Evolutionary conservation across 2,329 filamentous ascomycete species (phyloP).

Genomic region (Fusarium napiforme): DNA sequence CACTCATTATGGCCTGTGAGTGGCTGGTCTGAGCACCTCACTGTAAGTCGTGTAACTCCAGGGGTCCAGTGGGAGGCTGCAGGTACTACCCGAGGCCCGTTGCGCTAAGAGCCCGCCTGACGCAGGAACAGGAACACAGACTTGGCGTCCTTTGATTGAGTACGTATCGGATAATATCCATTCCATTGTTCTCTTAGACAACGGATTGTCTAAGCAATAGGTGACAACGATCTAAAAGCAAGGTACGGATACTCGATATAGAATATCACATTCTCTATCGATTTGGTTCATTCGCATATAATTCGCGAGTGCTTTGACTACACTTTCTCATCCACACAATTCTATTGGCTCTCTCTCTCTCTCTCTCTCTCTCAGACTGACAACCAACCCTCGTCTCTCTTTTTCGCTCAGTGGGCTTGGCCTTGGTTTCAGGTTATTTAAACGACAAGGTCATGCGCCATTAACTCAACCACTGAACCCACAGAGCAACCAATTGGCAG

Average conservation of each 20-base stretch:
- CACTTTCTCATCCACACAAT: not conserved
- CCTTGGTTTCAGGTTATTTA: conserved; percentile 37
- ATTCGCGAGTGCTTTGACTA: not conserved
- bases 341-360: not conserved
- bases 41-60: conserved; percentile 4
- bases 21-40: conserved; percentile 4
- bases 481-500: not conserved
- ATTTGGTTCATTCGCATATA: not conserved
- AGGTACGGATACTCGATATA: not conserved
- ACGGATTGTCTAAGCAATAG: not conserved
- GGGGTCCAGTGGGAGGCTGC: conserved; percentile 21
- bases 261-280: not conserved
- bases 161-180: not conserved
- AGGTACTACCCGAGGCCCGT: conserved; percentile 33
- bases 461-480: conserved; percentile 11
- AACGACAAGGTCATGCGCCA: conserved; percentile 29
- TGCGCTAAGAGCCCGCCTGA: conserved; percentile 38
- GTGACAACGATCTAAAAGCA: not conserved
- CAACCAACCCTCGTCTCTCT: conserved; percentile 5
- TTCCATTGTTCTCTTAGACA: not conserved
- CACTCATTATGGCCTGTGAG: conserved; percentile 11
- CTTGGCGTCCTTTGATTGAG: conserved; percentile 7
- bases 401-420: conserved; percentile 10
- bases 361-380: not conserved
- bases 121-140: conserved; percentile 41